These are phyloP conservation scores for Thuidium tamariscinum DNA, from an alignment of 225 moss, liverwort and hornwort genomes.

Conservation along the genomic window DNA sequence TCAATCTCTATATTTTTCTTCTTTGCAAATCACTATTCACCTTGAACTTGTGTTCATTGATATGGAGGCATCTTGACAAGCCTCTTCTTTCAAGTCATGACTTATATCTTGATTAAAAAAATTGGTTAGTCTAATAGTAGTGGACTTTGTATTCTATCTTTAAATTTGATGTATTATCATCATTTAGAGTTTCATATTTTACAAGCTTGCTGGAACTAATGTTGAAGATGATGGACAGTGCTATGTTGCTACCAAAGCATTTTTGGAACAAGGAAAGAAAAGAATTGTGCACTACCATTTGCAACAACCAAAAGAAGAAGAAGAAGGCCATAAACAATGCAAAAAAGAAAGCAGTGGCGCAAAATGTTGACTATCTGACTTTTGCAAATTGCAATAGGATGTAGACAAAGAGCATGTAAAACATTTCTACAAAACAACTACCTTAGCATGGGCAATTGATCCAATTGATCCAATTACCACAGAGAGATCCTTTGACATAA, in stretches of 20 bases:
- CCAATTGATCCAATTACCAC: conserved; percentile 21
- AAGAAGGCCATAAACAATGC: conserved; percentile 51
- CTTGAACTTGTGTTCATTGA: fast-evolving
- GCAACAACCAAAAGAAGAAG: conserved; percentile 66
- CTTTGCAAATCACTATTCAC: fast-evolving
- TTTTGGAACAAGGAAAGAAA: conserved; percentile 48
- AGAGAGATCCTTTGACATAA: neutral
- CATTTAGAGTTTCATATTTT: neutral
- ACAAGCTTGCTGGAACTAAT: neutral
- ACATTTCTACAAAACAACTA: neutral
- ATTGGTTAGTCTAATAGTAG: too few species aligned
- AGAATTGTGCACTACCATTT: conserved; percentile 44
- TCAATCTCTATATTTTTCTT: too few species aligned
- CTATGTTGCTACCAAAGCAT: neutral
- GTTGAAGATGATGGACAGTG: neutral
- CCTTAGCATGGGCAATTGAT: conserved; percentile 69
- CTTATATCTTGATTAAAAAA: neutral
- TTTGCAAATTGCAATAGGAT: conserved; percentile 48
- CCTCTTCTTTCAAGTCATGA: too few species aligned
- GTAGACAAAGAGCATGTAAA: neutral
- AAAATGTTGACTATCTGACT: conserved; percentile 87
- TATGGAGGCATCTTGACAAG: neutral
- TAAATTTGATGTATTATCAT: neutral
- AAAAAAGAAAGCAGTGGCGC: conserved; percentile 67
- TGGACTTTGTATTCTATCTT: neutral